Percentiles rank a stretch among this genome's conserved stretches.
These are phyloP conservation scores for Penicillium flavigenum DNA, from an alignment of 495 filamentous ascomycete species.

Conservation along the genomic window DNA sequence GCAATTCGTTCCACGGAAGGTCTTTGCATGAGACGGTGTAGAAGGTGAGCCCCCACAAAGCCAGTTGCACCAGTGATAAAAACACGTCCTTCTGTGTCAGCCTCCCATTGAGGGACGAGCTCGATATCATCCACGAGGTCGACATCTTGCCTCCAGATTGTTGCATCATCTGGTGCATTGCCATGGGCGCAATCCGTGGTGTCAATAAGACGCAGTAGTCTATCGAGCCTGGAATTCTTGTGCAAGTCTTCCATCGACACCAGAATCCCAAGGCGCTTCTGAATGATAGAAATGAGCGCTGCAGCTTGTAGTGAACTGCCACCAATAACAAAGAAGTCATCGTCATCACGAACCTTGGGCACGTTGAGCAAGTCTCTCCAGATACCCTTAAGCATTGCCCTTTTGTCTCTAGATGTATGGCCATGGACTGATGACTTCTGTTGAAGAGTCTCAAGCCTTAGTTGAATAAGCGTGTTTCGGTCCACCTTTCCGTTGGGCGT, in stretches of 20 bases:
- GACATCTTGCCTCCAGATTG: background rate
- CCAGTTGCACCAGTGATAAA: conserved; percentile 21
- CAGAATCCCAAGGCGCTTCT: too few relatives aligned
- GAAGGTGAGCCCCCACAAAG: conserved; percentile 7
- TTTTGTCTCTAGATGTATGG: too few relatives aligned
- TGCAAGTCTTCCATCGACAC: background rate
- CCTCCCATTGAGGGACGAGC: background rate
- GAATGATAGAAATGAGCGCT: too few relatives aligned
- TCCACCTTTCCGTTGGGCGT: background rate
- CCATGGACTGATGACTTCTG: background rate
- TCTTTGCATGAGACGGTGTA: conserved; percentile 2
- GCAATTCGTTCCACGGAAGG: conserved; percentile 13
- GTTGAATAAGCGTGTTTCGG: background rate
- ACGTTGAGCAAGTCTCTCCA: background rate
- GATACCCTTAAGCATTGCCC: background rate
- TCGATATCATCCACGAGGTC: too few relatives aligned
- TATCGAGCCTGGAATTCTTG: background rate
- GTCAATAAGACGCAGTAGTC: background rate
- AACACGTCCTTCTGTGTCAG: conserved; percentile 1
- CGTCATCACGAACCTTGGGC: background rate
- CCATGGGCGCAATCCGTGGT: background rate
- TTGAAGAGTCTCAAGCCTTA: background rate
- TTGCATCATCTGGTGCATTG: background rate
- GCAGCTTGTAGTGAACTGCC: background rate
- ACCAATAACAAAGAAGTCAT: background rate